These are phyloP conservation scores for Boletellus sp. DNA, from an alignment of 1,284 basidiomycete species.

Conservation along the genomic window DNA sequence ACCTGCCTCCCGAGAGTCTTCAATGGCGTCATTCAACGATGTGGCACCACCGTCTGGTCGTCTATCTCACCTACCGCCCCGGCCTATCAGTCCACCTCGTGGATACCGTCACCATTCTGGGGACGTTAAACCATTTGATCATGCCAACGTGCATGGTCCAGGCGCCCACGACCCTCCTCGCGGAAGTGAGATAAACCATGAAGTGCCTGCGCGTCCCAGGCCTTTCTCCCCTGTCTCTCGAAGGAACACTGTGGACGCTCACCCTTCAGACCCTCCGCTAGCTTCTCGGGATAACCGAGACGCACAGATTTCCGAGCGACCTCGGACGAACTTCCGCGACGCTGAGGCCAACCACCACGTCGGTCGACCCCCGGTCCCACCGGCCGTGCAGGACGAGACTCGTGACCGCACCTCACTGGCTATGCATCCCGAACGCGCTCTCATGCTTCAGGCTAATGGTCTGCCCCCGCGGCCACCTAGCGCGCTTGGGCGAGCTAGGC, in stretches of 20 bases:
- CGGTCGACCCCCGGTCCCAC: conserved; percentile 4
- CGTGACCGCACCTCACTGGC: conserved; percentile 12
- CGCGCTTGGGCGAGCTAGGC: conserved; percentile 8
- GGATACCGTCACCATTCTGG: conserved; percentile 8
- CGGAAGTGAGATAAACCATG: conserved; percentile 8
- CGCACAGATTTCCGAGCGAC: conserved; percentile 6
- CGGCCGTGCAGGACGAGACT: conserved; percentile 3
- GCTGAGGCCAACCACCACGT: conserved; percentile 2
- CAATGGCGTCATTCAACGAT: conserved; percentile 20
- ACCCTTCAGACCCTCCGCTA: conserved; percentile 5
- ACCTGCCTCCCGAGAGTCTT: conserved; percentile 32
- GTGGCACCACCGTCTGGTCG: conserved; percentile 1
- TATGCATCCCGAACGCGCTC: conserved; percentile 33
- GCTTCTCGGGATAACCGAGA: conserved; percentile 5
- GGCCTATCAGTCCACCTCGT: conserved; percentile 21
- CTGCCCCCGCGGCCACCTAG: conserved; percentile 29
- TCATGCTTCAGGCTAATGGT: conserved; percentile 28
- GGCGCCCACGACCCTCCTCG: neutral
- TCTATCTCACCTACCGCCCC: conserved; percentile 22
- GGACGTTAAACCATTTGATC: conserved; percentile 4
- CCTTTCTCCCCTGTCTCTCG: conserved; percentile 5
- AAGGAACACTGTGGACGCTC: conserved; percentile 9
- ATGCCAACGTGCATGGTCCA: conserved; percentile 1
- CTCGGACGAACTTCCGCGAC: conserved; percentile 13
- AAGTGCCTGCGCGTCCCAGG: conserved; percentile 4